Evolutionary conservation across 2,329 filamentous ascomycete species (phyloP), one percentile per base, ranked within the genome.

Genomic region (Sporothrix brasiliensis): DNA sequence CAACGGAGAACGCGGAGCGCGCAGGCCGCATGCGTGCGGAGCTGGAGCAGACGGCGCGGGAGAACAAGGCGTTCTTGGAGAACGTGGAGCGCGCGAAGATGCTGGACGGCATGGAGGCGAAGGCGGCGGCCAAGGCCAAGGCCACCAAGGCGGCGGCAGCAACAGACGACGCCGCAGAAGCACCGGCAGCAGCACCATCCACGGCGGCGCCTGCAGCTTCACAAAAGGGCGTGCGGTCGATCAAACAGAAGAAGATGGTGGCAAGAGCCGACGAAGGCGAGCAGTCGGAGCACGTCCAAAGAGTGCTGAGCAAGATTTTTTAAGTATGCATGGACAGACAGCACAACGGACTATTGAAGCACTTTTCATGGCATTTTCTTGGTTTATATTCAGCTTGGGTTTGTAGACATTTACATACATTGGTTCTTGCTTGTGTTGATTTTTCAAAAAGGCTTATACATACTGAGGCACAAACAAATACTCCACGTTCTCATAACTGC

Each of bases 1-100:
- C 91, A 53, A 86, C 90, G 39, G 92, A 96, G 82, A 92, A 94
- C 77, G 92, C 92, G 5, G 92, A 94, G 80, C 83, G 92, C 71
- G 86, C 89, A 69, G 91, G 89, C 76, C 86, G 92, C 76, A 88
- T 95, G 86, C 83, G 91, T 71, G 90, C 91, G 14, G 92, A 95
- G 80, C 91, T 95, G 74, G 86, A 87, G 76, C 89, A 89, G 82
- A 88, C 90, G 61, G 89, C 88, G 71, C 89, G 86, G 79, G 92
- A 95, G 83, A 94, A 94, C 79, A 92, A 91, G 84, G 87, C 89
- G 74, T 95, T 94, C 78, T 86, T 94, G 71, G 84, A 88, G 75
- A 93, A 94, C 77, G 85, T 95, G 70, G 92, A 95, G 83, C 87
- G 84, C 77, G 90, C 88, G 67, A 94, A 94, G 87, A 91, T 93